Evolutionary conservation across 176 grass and related monocot genomes (phyloP).

Genomic region (Oryza officinalis): DNA sequence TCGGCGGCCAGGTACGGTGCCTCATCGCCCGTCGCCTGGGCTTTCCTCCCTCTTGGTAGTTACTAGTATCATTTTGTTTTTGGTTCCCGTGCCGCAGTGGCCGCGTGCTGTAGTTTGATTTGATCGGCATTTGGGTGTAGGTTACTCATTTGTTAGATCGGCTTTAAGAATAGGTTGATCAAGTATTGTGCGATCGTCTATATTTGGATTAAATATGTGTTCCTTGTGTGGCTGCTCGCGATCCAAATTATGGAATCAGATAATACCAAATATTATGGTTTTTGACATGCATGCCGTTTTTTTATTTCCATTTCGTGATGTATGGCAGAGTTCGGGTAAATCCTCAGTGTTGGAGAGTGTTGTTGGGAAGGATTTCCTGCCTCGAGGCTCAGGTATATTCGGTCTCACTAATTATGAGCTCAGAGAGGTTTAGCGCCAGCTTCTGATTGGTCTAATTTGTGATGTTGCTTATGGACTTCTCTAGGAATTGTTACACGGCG

Average conservation of each 20-base stretch:
- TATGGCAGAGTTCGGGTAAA: constrained; percentile 85
- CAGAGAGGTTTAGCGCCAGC: background rate
- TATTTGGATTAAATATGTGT: background rate
- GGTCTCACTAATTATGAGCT: background rate
- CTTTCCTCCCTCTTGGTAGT: background rate
- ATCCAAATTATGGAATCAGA: background rate
- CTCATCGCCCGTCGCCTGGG: background rate
- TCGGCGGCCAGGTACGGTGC: constrained; percentile 71
- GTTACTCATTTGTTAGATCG: background rate
- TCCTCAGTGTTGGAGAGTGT: constrained; percentile 95
- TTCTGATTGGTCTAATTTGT: background rate
- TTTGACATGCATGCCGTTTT: background rate
- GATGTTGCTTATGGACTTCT: constrained; percentile 19
- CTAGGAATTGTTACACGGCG: constrained; percentile 93
- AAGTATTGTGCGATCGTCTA: background rate
- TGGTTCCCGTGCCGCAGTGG: background rate
- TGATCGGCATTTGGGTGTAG: background rate
- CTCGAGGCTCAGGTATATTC: constrained; percentile 85
- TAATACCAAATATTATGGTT: background rate
- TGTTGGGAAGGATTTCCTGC: constrained; percentile 95
- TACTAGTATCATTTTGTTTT: constrained; percentile 10
- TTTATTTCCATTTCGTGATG: background rate
- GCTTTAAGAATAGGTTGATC: background rate
- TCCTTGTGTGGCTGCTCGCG: background rate
- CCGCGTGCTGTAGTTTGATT: background rate